A percentile compares a stretch with the other conserved stretches of the same genome.
phyloP scores from a whole-genome alignment of 2,329 filamentous ascomycete genomes.

The Colletotrichum spaethianum region DNA sequence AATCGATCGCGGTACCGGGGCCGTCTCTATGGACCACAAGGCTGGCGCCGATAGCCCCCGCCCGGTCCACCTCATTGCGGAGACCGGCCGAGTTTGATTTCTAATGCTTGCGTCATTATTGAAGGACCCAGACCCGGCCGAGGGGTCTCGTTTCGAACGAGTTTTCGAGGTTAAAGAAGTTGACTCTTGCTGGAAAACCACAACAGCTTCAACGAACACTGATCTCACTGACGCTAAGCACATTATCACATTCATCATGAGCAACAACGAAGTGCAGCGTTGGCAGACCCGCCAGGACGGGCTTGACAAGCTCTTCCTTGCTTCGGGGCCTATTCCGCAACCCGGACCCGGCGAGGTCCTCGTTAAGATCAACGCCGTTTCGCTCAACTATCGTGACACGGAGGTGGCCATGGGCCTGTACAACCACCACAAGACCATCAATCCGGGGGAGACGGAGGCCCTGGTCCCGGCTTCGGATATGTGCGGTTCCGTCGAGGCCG shows the following conservation, averaged over 20 bases:
- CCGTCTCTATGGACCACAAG: neutral
- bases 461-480: slow-evolving; percentile 80
- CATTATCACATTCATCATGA: slow-evolving; percentile 18
- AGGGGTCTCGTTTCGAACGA: neutral
- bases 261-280: slow-evolving; percentile 51
- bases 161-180: neutral
- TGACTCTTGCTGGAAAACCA: neutral
- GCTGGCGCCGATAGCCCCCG: slow-evolving; percentile 2
- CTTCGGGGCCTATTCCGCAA: slow-evolving; percentile 60
- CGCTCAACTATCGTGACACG: slow-evolving; percentile 66
- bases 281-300: slow-evolving; percentile 71
- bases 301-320: slow-evolving; percentile 65
- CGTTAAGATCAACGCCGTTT: slow-evolving; percentile 61
- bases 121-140: neutral
- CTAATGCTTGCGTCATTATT: slow-evolving; percentile 37
- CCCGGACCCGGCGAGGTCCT: slow-evolving; percentile 67
- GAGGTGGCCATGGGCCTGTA: slow-evolving; percentile 77
- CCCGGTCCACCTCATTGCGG: slow-evolving; percentile 32
- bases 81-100: slow-evolving; percentile 30
- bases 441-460: slow-evolving; percentile 51
- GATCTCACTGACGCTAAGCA: neutral
- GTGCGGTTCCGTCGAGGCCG: slow-evolving; percentile 73
- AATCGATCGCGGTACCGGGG: neutral
- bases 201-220: neutral
- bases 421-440: slow-evolving; percentile 72